Percentiles rank a stretch among this genome's conserved stretches.
Conservation (phyloP, 2,329 filamentous ascomycete genomes). For the Penicillium sp. region DNA sequence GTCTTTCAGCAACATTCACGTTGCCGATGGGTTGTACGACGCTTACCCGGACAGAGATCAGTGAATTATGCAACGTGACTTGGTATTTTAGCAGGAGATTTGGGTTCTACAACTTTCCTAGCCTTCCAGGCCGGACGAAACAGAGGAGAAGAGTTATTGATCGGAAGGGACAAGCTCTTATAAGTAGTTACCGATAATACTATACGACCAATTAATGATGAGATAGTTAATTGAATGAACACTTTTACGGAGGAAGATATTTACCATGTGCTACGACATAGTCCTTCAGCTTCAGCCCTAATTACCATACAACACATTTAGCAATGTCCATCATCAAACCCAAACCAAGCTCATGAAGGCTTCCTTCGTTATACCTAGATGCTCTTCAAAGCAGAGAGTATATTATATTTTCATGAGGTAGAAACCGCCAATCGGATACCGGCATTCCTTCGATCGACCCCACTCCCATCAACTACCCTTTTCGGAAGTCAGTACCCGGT, state of each 20-base stretch:
- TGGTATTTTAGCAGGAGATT: no score
- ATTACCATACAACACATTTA: not conserved
- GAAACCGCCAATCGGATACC: not conserved
- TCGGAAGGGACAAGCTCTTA: not conserved
- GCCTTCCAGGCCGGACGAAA: fast-evolving
- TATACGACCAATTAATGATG: not conserved
- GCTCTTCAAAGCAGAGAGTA: no score
- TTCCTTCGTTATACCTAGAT: not conserved
- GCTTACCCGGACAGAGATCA: not conserved
- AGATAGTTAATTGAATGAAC: not conserved
- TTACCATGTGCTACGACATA: not conserved
- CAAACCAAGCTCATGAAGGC: not conserved
- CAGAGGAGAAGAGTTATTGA: not conserved
- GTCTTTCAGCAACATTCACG: not conserved
- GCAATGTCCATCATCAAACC: not conserved
- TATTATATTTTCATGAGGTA: no score
- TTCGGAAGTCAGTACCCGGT: not conserved
- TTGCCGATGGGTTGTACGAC: not conserved
- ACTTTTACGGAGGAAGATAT: not conserved
- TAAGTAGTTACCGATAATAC: not conserved
- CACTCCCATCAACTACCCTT: not conserved
- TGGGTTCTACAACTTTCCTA: not conserved
- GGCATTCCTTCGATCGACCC: not conserved
- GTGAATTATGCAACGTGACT: not conserved
- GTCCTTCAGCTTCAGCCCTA: fast-evolving